Percentiles rank a stretch among this genome's conserved stretches.
Conservation (phyloP, 2,329 filamentous ascomycete genomes). For the Hypoxylon sp. region DNA sequence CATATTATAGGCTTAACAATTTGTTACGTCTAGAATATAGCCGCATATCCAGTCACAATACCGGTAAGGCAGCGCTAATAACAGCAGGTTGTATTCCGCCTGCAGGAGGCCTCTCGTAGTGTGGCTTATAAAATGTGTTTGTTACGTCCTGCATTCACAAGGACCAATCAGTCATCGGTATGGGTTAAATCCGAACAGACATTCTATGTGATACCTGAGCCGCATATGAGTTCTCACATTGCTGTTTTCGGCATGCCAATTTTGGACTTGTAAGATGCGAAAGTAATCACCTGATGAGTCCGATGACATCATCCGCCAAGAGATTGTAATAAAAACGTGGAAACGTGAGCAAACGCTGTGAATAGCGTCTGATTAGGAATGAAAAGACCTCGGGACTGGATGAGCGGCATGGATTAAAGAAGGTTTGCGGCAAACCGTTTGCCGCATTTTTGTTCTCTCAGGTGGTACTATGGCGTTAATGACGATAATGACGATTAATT, state of each 20-base stretch:
- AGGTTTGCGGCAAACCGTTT: background rate
- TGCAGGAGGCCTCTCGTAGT: constrained; percentile 17
- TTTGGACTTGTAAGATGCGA: background rate
- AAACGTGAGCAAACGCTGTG: background rate
- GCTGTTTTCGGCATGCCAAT: background rate
- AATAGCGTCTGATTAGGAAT: background rate
- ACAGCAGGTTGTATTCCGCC: constrained; percentile 8
- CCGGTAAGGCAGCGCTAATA: constrained; percentile 17
- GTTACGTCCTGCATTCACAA: constrained; percentile 11
- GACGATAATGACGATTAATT: background rate
- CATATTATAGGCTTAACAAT: background rate
- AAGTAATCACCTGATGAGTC: background rate
- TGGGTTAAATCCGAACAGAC: constrained; percentile 1
- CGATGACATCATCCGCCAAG: constrained; percentile 11
- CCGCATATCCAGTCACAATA: constrained; percentile 15
- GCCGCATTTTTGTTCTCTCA: background rate
- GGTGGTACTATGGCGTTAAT: background rate
- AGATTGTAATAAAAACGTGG: background rate
- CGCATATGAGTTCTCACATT: background rate
- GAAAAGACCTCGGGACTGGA: background rate
- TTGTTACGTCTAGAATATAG: background rate
- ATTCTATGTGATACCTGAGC: background rate
- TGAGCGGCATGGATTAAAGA: background rate
- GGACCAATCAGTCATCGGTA: constrained; percentile 25
- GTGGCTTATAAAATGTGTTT: background rate